Base-by-base conservation (phyloP, 2,329 filamentous ascomycete genomes). In the Meredithiella fracta region DNA sequence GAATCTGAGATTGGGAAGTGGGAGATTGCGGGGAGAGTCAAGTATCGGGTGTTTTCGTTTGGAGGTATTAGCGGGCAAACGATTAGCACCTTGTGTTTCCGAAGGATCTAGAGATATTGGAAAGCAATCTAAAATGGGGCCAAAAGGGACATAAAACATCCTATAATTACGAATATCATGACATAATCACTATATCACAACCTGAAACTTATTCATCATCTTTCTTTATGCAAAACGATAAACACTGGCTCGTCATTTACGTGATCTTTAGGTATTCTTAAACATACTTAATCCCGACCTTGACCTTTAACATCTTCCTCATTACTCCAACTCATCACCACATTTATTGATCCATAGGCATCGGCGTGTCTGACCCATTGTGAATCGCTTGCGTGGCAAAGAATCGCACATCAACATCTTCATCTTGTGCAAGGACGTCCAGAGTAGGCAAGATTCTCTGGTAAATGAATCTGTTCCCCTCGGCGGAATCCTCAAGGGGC, bases 331-430 rank as follows among this genome's bases (percentile, higher is more conserved):
- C 50, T 52, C 50, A 11, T 37, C 53, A 23, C 25, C n/a, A 5
- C 15, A 6, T 54, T 49, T 54, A 80, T 72, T 78, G 78, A 67
- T 77, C 79, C 63, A 77, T 81, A 70, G 79, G 80, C 78, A 81
- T 81, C 37, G 78, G 77, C 63, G 80, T 77, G 57, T 72, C 74
- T 51, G 71, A 70, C 57, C 77, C 75, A 53, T 70, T 72, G 68
- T 78, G 81, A 59, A 85, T 83, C 51, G 92, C 91, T 61, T 87
- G 94, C 60, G 89, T 94, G 61, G 92, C 92, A 72, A 95, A 98
- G 75, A 91, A 98, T 69, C 92, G 82, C 65, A 98, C 92, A 72
- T 98, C 92, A 63, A 97, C 91, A 72, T 98, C 92, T 62, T 94
- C 87, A 67, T 98, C 92, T 72, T 91, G 86, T 74, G 96, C 90